Evolutionary conservation across 345 rosid genomes (phyloP).

Genomic region (Acer negundo): DNA sequence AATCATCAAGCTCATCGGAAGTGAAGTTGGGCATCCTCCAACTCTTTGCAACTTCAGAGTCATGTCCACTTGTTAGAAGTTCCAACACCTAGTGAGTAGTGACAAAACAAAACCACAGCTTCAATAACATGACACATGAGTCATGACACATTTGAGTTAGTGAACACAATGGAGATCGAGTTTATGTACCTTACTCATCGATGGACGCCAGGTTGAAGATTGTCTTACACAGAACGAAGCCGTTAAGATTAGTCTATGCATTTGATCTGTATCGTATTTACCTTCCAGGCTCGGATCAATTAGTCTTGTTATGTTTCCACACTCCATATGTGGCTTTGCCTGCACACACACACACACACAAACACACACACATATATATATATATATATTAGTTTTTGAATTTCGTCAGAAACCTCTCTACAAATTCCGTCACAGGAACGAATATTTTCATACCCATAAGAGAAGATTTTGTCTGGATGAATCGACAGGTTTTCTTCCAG

Average conservation of each 20-base stretch:
- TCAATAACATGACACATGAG: not conserved
- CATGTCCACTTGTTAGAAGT: conserved; percentile 60
- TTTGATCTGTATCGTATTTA: conserved; percentile 57
- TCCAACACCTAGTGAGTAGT: conserved; percentile 58
- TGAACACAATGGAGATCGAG: not conserved
- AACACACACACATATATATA: no score
- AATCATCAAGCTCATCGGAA: conserved; percentile 68
- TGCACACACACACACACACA: conserved; percentile 15
- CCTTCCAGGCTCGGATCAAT: conserved; percentile 71
- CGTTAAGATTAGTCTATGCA: conserved; percentile 61
- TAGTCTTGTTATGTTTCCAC: conserved; percentile 53
- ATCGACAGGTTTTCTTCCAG: conserved; percentile 80
- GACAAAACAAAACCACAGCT: not conserved
- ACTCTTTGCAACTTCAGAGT: conserved; percentile 53
- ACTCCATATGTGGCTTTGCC: conserved; percentile 91
- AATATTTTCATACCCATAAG: conserved; percentile 58
- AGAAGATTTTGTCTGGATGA: conserved; percentile 77
- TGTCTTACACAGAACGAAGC: conserved; percentile 88
- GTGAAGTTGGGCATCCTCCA: conserved; percentile 73
- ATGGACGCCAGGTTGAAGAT: conserved; percentile 73
- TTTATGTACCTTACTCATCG: conserved; percentile 70
- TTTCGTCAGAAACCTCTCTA: not conserved
- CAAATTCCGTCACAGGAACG: not conserved
- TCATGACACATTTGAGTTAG: no score
- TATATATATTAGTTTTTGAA: not conserved